phyloP scores from a whole-genome alignment of 179 eudicot species.

The Heliamphora pulchella region DNA sequence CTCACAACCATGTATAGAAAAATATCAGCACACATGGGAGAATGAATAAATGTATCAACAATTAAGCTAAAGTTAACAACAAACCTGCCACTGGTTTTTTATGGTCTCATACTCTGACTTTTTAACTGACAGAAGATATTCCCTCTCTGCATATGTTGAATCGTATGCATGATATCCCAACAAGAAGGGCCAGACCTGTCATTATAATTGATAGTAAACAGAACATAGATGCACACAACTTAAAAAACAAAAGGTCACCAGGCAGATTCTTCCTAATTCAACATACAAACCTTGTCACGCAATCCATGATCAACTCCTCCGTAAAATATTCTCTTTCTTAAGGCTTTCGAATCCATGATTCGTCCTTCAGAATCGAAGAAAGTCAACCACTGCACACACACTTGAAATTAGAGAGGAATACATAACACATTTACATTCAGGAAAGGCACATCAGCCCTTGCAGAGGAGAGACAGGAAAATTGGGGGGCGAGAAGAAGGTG shows the following conservation, averaged over 20 bases:
- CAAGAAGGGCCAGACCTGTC: constrained; percentile 79
- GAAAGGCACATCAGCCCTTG: not conserved
- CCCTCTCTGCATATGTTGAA: constrained; percentile 87
- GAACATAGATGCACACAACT: not conserved
- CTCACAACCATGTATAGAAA: not conserved
- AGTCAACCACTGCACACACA: constrained; percentile 58
- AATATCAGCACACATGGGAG: not conserved
- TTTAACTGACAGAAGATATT: constrained; percentile 52
- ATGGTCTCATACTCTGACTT: constrained; percentile 74
- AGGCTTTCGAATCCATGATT: constrained; percentile 52
- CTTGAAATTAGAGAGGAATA: not conserved
- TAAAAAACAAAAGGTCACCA: not conserved
- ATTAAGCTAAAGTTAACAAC: constrained; percentile 9
- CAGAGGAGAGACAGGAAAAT: not conserved
- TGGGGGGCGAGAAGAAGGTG: not conserved
- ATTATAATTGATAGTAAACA: constrained; percentile 15
- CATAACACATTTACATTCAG: constrained; percentile 1
- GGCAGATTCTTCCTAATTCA: not conserved
- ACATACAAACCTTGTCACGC: constrained; percentile 63
- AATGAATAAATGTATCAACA: not conserved
- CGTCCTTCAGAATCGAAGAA: constrained; percentile 85
- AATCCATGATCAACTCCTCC: constrained; percentile 76
- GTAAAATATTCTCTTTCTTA: constrained; percentile 77
- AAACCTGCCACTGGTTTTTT: constrained; percentile 91
- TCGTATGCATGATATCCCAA: constrained; percentile 66